Base-by-base conservation (phyloP, 768 basidiomycete species). In the Hirschioporus abietinus region DNA sequence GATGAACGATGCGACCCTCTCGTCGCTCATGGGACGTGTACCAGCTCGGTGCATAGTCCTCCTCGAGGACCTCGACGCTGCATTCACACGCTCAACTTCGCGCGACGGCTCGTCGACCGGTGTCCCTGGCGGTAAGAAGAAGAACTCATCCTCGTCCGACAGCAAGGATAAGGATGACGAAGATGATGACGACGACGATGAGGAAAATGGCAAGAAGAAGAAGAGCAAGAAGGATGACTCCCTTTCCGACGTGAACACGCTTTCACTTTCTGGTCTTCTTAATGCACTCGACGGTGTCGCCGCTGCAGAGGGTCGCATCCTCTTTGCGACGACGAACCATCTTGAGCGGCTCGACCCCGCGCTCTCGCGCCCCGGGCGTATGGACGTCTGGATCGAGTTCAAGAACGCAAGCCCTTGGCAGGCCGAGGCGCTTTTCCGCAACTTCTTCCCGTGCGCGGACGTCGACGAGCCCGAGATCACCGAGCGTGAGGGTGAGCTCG, bases 371-470 rank as follows among this genome's bases (percentile, higher is more conserved):
- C 93, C 95, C 6, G 95, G 95, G 20, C 89, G 91, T 30, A 92
- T 93, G 90, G 95, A 96, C 72, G 91, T 96, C 8, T 93, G 92
- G 88, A 84, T 96, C 60, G 91, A 94, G 75, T 96, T 96, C 81
- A 91, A 88, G 80, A 88, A 91, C 68, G 90, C 94, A 35, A 89
- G 87, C 68, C 88, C 88, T 70, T 89, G 88, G 85, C 93, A 95
- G 74, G 92, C 92, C 0, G 91, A 94, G 76, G 87, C 86, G 24
- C 82, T 95, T 58, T 95, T 93, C 86, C 85, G 89, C 68, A 94
- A 94, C 77, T 95, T 95, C 79, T 95, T 94, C 88, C 93, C 93
- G 0, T 90, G 86, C 18, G 80, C 85, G 10, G 90, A 91, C 63
- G 81, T 78, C 61, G 83, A 85, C 30, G 63, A 66, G 24, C 57